Conservation (phyloP, 2,329 filamentous ascomycete genomes). For the Sporothrix humicola region DNA sequence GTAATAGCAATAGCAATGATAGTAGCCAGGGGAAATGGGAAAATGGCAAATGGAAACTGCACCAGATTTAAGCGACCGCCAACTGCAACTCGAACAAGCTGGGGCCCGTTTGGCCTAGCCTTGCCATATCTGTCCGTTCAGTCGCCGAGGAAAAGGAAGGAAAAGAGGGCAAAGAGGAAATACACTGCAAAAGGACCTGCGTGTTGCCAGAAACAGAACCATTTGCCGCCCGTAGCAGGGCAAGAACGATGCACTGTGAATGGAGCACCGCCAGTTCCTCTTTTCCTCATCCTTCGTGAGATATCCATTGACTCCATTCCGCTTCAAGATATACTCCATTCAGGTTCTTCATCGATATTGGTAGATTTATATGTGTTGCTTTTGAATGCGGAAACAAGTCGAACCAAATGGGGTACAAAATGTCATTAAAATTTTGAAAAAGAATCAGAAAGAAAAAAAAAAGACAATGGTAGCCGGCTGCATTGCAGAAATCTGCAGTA, state of each 20-base stretch:
- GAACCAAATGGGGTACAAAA: slow-evolving; percentile 4
- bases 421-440: background rate
- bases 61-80: background rate
- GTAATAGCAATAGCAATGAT: background rate
- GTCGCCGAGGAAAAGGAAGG: slow-evolving; percentile 16
- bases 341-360: background rate
- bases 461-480: background rate
- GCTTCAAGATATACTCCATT: background rate
- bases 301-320: background rate
- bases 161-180: background rate
- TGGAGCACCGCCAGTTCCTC: slow-evolving; percentile 4
- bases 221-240: slow-evolving; percentile 29
- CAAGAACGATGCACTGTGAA: background rate
- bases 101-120: background rate
- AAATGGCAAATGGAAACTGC: background rate
- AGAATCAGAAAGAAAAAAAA: background rate
- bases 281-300: background rate
- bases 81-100: background rate
- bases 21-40: slow-evolving; percentile 1
- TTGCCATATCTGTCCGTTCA: background rate
- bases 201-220: slow-evolving; percentile 28
- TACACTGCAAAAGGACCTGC: background rate
- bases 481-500: background rate
- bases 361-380: background rate
- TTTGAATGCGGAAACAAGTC: slow-evolving; percentile 29